Conservation (phyloP, 2,329 filamentous ascomycete species). For the Biscogniauxia mediterranea region DNA sequence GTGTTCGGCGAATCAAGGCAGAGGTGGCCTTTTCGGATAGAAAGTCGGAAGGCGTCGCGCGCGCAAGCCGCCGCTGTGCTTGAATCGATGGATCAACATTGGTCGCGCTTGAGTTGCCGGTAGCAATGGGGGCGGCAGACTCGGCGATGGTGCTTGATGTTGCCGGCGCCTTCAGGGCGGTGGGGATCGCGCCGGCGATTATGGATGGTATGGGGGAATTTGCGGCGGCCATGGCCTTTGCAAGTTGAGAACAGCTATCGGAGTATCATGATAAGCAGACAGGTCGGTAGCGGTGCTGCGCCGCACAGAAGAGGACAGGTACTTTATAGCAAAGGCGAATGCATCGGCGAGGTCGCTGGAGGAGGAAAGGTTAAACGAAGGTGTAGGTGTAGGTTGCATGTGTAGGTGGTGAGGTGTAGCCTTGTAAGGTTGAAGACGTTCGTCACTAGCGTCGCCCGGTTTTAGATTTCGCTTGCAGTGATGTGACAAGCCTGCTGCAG, state of each 20-base stretch:
- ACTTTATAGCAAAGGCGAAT: slow-evolving; percentile 4
- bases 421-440: not conserved
- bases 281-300: not conserved
- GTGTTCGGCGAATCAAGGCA: slow-evolving; percentile 75
- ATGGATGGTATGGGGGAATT: slow-evolving; percentile 21
- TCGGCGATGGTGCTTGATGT: slow-evolving; percentile 29
- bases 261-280: slow-evolving; percentile 2
- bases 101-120: slow-evolving; percentile 13
- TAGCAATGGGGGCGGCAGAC: slow-evolving; percentile 13
- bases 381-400: no score
- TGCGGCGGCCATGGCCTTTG: slow-evolving; percentile 28
- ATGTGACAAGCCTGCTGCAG: not conserved
- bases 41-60: slow-evolving; percentile 44
- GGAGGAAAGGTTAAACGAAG: not conserved
- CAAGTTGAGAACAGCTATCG: not conserved
- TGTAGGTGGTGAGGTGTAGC: not conserved
- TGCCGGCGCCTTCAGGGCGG: slow-evolving; percentile 24
- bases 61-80: slow-evolving; percentile 30
- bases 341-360: slow-evolving; percentile 2
- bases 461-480: not conserved
- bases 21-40: slow-evolving; percentile 77
- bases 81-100: slow-evolving; percentile 31
- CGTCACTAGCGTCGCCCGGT: not conserved
- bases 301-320: slow-evolving; percentile 1
- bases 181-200: slow-evolving; percentile 15